These are phyloP conservation scores for Barnettozyma botsteinii DNA, from an alignment of 805 yeast species.

Conservation along the genomic window DNA sequence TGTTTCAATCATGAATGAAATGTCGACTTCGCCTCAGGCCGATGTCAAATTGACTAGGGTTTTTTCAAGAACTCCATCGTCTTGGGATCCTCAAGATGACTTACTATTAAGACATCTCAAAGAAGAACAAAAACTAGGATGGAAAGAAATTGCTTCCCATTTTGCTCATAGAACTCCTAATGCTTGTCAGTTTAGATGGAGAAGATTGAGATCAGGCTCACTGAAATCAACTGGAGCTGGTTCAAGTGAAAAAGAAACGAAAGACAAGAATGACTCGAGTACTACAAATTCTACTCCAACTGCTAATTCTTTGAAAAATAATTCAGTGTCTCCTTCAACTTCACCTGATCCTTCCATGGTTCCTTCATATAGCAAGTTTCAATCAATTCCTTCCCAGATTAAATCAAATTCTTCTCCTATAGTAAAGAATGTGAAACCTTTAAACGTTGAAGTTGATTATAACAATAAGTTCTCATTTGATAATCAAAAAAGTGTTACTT, in stretches of 20 bases:
- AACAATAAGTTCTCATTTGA: slow-evolving; percentile 5
- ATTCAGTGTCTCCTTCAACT: slow-evolving; percentile 5
- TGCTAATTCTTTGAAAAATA: slow-evolving; percentile 1
- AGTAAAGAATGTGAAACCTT: neutral
- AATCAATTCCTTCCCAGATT: slow-evolving; percentile 6
- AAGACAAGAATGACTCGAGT: neutral
- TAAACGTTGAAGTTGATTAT: slow-evolving; percentile 2
- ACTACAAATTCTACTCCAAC: slow-evolving; percentile 16
- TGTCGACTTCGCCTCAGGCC: slow-evolving; percentile 23
- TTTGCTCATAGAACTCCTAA: slow-evolving; percentile 80
- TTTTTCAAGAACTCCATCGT: slow-evolving; percentile 38
- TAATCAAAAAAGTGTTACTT: neutral
- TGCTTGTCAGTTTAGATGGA: slow-evolving; percentile 88
- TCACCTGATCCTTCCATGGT: slow-evolving; percentile 6
- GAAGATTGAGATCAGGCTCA: slow-evolving; percentile 51
- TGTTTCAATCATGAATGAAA: slow-evolving; percentile 12
- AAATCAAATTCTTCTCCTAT: neutral
- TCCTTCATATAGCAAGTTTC: slow-evolving; percentile 9
- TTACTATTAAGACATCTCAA: slow-evolving; percentile 64
- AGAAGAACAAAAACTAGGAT: slow-evolving; percentile 78
- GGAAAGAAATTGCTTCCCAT: slow-evolving; percentile 82
- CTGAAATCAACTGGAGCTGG: slow-evolving; percentile 24
- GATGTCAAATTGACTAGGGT: slow-evolving; percentile 22
- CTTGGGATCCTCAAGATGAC: slow-evolving; percentile 82
- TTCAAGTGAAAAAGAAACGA: slow-evolving; percentile 1